phyloP scores from a whole-genome alignment of 805 yeast genomes.

The Saturnispora saitoi region DNA sequence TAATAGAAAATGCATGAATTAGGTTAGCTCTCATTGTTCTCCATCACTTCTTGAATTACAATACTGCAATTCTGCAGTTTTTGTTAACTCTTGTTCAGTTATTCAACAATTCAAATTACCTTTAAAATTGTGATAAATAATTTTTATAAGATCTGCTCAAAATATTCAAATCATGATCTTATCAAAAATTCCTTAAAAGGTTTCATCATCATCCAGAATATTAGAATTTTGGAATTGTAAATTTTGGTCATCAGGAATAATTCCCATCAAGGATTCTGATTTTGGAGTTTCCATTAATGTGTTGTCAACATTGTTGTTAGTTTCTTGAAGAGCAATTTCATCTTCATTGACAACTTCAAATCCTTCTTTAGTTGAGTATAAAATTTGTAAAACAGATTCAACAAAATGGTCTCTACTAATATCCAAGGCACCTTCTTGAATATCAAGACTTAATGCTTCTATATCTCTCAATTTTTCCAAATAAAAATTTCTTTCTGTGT shows the following conservation, averaged over 20 bases:
- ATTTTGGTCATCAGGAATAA: background rate
- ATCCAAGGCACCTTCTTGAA: slow-evolving; percentile 23
- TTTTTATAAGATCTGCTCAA: too few relatives aligned
- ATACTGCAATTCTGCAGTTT: too few relatives aligned
- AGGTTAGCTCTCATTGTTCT: too few relatives aligned
- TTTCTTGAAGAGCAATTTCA: background rate
- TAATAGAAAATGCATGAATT: too few relatives aligned
- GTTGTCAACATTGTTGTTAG: background rate
- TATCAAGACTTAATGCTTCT: slow-evolving; percentile 66
- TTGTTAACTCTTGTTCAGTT: too few relatives aligned
- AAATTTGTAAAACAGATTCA: slow-evolving; percentile 60
- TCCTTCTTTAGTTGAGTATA: slow-evolving; percentile 79
- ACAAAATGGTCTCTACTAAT: slow-evolving; percentile 34
- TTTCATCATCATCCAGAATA: slow-evolving; percentile 7
- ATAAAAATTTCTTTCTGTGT: slow-evolving; percentile 82
- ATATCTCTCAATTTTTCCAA: slow-evolving; percentile 83
- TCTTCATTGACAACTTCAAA: slow-evolving; percentile 51
- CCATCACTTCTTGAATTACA: too few relatives aligned
- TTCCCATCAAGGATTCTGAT: slow-evolving; percentile 6
- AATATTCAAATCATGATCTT: background rate
- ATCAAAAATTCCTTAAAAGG: slow-evolving; percentile 1
- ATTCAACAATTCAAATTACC: too few relatives aligned
- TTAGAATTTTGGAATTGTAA: background rate
- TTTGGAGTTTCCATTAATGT: slow-evolving; percentile 2
- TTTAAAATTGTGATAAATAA: too few relatives aligned